phyloP scores from a whole-genome alignment of 192 early-diverging fungal genomes.

The Coemansia pectinata region DNA sequence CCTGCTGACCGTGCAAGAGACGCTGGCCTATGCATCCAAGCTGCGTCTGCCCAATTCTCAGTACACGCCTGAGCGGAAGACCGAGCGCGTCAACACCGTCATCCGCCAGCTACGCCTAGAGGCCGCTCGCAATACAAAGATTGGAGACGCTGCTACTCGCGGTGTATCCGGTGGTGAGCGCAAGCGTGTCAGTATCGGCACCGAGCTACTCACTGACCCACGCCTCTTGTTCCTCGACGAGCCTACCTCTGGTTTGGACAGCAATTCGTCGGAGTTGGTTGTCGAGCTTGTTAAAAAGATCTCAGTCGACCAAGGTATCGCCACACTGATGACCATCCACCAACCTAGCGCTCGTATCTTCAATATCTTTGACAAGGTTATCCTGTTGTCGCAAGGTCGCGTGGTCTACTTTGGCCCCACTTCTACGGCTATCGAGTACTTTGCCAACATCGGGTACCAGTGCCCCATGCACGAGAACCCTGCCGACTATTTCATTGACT shows the following conservation, averaged over 20 bases:
- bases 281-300: slow-evolving; percentile 65
- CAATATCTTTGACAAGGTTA: slow-evolving; percentile 78
- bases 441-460: slow-evolving; percentile 57
- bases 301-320: slow-evolving; percentile 60
- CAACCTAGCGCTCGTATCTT: slow-evolving; percentile 85
- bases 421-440: slow-evolving; percentile 46
- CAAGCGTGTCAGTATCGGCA: slow-evolving; percentile 56
- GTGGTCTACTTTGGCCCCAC: slow-evolving; percentile 63
- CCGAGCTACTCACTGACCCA: slow-evolving; percentile 60
- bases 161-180: slow-evolving; percentile 61
- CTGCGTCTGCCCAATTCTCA: slow-evolving; percentile 64
- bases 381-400: slow-evolving; percentile 68
- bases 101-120: slow-evolving; percentile 66
- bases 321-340: slow-evolving; percentile 87
- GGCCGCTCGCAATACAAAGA: slow-evolving; percentile 60
- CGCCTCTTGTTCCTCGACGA: slow-evolving; percentile 58
- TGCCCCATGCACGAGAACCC: slow-evolving; percentile 74
- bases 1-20: slow-evolving; percentile 77
- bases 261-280: slow-evolving; percentile 64
- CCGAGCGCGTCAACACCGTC: slow-evolving; percentile 65
- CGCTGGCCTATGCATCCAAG: slow-evolving; percentile 71
- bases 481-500: slow-evolving; percentile 70
- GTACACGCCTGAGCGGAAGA: slow-evolving; percentile 55
- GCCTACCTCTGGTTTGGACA: slow-evolving; percentile 70
- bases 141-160: slow-evolving; percentile 49